A percentile compares a stretch with the other conserved stretches of the same genome.
phyloP scores from a whole-genome alignment of 805 yeast genomes.

The Saccharomyces kudriavzevii region DNA sequence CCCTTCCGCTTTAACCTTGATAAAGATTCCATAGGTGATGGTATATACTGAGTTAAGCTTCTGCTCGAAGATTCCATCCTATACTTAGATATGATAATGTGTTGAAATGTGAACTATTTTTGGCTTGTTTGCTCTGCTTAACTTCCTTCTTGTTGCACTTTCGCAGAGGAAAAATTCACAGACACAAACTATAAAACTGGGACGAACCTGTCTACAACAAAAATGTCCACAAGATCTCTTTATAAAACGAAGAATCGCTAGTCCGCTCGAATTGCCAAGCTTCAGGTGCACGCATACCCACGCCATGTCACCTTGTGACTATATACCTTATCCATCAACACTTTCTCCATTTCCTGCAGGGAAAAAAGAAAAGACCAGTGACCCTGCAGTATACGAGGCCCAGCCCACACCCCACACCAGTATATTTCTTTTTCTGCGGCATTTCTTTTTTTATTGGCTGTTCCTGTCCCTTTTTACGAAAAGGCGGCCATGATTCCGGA shows the following conservation, averaged over 20 bases:
- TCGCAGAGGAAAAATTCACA: too few relatives aligned
- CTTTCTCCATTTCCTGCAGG: background rate
- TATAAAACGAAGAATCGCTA: background rate
- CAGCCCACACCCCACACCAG: background rate
- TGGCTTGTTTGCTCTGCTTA: background rate
- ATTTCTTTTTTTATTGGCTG: background rate
- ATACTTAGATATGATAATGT: background rate
- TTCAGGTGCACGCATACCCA: background rate
- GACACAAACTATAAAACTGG: too few relatives aligned
- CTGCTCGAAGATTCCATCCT: background rate
- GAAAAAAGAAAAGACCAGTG: background rate
- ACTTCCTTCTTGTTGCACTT: background rate
- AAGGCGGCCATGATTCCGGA: background rate
- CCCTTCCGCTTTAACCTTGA: slow-evolving; percentile 10
- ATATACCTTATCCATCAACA: background rate
- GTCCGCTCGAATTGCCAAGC: background rate
- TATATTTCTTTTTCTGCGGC: background rate
- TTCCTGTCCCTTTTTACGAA: background rate
- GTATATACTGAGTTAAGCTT: background rate
- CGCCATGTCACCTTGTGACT: background rate
- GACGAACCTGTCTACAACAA: background rate
- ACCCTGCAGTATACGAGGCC: background rate
- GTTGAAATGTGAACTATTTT: background rate
- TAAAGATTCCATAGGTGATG: slow-evolving; percentile 9
- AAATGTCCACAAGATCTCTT: background rate